Percentiles rank a stretch among this genome's conserved stretches.
These are phyloP conservation scores for Botrytis fabae DNA, from an alignment of 2,329 filamentous ascomycete genomes.

Conservation along the genomic window DNA sequence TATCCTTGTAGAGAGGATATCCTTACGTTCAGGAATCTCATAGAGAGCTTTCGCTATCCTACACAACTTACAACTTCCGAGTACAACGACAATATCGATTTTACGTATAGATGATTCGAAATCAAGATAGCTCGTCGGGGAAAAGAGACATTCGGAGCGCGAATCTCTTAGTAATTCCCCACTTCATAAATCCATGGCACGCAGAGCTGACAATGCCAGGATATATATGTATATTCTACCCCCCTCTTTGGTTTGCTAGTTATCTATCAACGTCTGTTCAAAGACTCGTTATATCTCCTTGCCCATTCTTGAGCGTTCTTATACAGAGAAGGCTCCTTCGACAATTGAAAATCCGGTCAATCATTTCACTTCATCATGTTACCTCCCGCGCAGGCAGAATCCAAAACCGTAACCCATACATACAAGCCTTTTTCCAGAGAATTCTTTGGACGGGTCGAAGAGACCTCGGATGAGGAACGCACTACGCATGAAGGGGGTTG, in stretches of 20 bases:
- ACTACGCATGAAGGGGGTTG: conserved; percentile 55
- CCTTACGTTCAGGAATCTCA: background rate
- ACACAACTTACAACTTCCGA: background rate
- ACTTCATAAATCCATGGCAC: background rate
- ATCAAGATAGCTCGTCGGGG: background rate
- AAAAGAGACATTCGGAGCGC: background rate
- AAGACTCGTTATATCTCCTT: background rate
- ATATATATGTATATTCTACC: background rate
- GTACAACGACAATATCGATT: background rate
- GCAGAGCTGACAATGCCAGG: background rate
- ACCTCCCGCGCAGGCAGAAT: background rate
- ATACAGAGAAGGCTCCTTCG: background rate
- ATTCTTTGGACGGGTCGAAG: conserved; percentile 20
- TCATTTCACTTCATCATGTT: background rate
- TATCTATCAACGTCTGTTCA: background rate
- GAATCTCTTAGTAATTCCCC: background rate
- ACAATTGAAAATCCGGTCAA: background rate
- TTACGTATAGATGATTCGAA: background rate
- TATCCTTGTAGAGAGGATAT: no score
- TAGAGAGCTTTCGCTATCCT: background rate
- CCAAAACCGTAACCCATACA: conserved; percentile 4
- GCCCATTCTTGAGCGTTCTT: background rate
- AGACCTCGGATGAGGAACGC: conserved; percentile 26
- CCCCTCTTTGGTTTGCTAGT: background rate
- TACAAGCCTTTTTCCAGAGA: conserved; percentile 20